Evolutionary conservation across 1,139 yeast genomes (phyloP), one percentile per base, ranked within the genome.

Genomic region (Yamadazyma atmosphaerica): DNA sequence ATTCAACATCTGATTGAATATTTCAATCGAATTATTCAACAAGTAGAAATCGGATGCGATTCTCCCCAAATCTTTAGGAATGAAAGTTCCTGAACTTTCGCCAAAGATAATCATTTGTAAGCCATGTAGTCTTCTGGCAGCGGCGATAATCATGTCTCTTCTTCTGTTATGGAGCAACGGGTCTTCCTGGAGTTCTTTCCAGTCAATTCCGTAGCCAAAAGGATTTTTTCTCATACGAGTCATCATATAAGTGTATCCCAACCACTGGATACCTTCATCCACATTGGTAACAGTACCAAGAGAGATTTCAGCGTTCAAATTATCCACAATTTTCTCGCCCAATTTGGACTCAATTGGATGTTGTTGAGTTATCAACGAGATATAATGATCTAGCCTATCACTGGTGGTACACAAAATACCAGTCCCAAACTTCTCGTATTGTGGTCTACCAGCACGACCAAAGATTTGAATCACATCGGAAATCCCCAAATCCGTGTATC

Each of bases 371-470:
- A 94, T 77, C 25, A 90, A 72, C 0, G 95, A 81, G 17, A 94
- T 77, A 54, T 92, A 94, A 53, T 88, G 96, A 50, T 89, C 95
- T 19, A 94, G 63, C 39, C 79, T 72, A 55, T 90, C 98, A 45
- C 78, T 74, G 0, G 95, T 75, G 0, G 98, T 92, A 58, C 94
- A 81, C 38, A 94, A 68, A 29, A 89, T 83, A 68, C 98, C 98
- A 2, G 92, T 86, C 70, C 98, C 99, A 56, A 77, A 84, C 41
- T 79, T 79, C 53, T 94, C 96, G 62, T 81, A 94, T 51, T 95
- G 98, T 0, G 99, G 99, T 65, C 99, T 81, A 65, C 99, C 99
- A 29, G 98, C 98, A 68, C 99, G 86, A 51, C 99, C 99, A 66
- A 94, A 92, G 52, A 94, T 94, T 65, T 94, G 99, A 45, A 94